Conservation (phyloP, 371 early-diverging fungal genomes). For the Mycotypha africana region DNA sequence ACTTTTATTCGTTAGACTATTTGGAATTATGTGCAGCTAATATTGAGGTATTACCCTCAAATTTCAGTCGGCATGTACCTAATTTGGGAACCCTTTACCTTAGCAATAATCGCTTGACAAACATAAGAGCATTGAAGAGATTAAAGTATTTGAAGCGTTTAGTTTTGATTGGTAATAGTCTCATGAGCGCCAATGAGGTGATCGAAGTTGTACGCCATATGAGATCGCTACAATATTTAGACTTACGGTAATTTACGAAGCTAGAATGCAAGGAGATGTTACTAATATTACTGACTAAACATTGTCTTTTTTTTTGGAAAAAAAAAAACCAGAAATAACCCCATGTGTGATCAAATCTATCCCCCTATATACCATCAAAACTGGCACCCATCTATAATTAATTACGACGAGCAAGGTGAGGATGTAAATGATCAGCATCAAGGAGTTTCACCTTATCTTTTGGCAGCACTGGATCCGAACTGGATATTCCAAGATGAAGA, state of each 20-base stretch:
- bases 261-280: no score
- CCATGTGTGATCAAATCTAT: slow-evolving; percentile 27
- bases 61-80: slow-evolving; percentile 39
- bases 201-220: slow-evolving; percentile 27
- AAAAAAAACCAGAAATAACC: slow-evolving; percentile 20
- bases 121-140: slow-evolving; percentile 37
- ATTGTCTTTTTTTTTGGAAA: no score
- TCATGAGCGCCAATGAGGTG: slow-evolving; percentile 29
- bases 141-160: slow-evolving; percentile 36
- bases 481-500: slow-evolving; percentile 40
- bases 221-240: slow-evolving; percentile 33
- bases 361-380: slow-evolving; percentile 7
- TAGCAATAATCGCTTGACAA: slow-evolving; percentile 37
- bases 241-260: slow-evolving; percentile 28
- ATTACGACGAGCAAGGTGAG: no score
- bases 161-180: slow-evolving; percentile 42
- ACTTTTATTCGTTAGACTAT: slow-evolving; percentile 48
- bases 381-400: no score
- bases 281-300: no score
- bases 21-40: slow-evolving; percentile 45
- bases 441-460: slow-evolving; percentile 25
- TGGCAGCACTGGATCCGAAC: slow-evolving; percentile 22
- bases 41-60: slow-evolving; percentile 36
- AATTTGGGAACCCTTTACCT: slow-evolving; percentile 41
- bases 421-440: not conserved